Evolutionary conservation across 108 stramenopile species (phyloP).

Genomic region (Chaetoceros tenuissimus): DNA sequence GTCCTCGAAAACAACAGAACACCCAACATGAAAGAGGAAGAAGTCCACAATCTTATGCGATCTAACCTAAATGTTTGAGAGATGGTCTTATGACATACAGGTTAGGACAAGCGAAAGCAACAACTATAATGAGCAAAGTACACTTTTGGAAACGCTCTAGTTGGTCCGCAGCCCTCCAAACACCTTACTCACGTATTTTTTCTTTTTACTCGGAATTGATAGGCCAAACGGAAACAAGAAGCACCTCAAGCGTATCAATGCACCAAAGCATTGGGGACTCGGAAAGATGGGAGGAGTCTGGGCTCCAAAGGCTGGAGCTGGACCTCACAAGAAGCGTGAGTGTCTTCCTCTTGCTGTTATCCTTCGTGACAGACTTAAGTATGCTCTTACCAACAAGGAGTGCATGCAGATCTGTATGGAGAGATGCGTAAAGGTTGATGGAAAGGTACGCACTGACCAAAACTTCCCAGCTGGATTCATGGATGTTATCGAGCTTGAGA

Average conservation of each 20-base stretch:
- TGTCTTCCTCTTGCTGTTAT: conserved; percentile 94
- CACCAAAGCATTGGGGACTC: conserved; percentile 98
- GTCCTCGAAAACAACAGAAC: too few species aligned
- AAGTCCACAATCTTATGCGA: too few species aligned
- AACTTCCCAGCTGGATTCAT: conserved; percentile 99
- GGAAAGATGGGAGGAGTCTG: conserved; percentile 99
- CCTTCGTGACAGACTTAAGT: conserved; percentile 99
- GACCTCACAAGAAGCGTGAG: conserved; percentile 98
- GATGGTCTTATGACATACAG: not conserved
- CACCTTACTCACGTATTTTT: not conserved
- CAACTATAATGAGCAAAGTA: not conserved
- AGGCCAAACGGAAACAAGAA: conserved; percentile 98
- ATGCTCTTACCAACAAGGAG: conserved; percentile 97
- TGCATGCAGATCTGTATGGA: conserved; percentile 99
- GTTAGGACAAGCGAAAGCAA: not conserved
- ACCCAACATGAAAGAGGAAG: too few species aligned
- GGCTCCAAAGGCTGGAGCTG: conserved; percentile 89
- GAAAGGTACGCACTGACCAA: conserved; percentile 97
- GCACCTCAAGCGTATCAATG: conserved; percentile 99
- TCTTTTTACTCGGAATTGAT: conserved; percentile 1
- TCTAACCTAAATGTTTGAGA: not conserved
- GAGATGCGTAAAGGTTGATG: conserved; percentile 96
- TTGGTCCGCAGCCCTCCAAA: not conserved
- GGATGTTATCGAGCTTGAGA: conserved; percentile 95
- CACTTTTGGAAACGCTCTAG: not conserved